Percentiles rank a stretch among this genome's conserved stretches.
Conservation (phyloP, 768 basidiomycete genomes). For the Suillus decipiens region DNA sequence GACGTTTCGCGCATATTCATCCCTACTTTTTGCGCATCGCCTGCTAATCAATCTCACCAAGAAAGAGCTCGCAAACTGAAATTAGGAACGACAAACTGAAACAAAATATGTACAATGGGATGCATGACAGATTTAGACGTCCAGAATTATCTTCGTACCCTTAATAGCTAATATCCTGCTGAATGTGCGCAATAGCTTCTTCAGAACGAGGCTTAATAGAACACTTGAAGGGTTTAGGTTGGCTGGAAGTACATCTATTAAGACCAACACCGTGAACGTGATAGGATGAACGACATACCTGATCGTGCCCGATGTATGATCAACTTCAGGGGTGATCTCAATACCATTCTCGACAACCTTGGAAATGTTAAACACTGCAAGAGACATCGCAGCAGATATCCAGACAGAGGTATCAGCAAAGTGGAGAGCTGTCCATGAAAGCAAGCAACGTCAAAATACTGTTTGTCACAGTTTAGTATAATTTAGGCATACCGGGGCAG, state of each 20-base stretch:
- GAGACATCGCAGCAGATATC: conserved; percentile 36
- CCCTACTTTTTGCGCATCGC: too few species aligned
- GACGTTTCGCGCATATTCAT: too few species aligned
- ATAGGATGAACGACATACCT: conserved; percentile 35
- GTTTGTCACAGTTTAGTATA: too few species aligned
- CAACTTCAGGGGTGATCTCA: conserved; percentile 47
- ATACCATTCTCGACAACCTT: conserved; percentile 40
- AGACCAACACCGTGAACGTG: background rate
- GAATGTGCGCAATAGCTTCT: conserved; percentile 48
- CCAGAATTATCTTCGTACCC: conserved; percentile 33
- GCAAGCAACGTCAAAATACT: too few species aligned
- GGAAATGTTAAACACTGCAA: conserved; percentile 45
- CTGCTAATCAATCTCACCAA: too few species aligned
- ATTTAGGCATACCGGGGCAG: conserved; percentile 6
- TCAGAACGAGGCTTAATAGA: conserved; percentile 52
- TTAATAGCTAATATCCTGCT: conserved; percentile 37
- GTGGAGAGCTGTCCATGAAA: conserved; percentile 38
- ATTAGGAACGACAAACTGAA: too few species aligned
- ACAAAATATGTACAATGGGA: too few species aligned
- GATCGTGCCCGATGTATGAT: conserved; percentile 55
- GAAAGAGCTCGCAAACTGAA: too few species aligned
- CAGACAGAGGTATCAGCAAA: conserved; percentile 48
- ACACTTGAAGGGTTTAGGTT: conserved; percentile 42
- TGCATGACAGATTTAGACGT: too few species aligned
- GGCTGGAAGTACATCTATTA: background rate